Evolutionary conservation across 306 rosid genomes (phyloP), one percentile per base, ranked within the genome.

Genomic region (Sicyos baderoa): DNA sequence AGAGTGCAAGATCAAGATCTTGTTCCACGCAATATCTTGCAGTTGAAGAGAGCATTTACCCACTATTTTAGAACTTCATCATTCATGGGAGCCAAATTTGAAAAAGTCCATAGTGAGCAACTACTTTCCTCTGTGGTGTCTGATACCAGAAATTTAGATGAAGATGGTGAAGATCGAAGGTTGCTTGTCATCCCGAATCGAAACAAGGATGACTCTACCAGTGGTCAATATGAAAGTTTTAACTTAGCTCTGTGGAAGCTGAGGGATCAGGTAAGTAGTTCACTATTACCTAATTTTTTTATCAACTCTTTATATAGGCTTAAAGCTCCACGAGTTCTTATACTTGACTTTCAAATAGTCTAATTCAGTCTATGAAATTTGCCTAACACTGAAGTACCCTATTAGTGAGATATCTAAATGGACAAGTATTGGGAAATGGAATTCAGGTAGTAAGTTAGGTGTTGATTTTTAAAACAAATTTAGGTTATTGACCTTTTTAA

Each of bases 231-330:
- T 52, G 93, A 80, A 77, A 87, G 95, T 70, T 79, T 68, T 74
- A 61, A 71, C 74, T 77, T 81, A 65, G 81, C 87, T 21, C 80
- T 91, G 8, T 81, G 88, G 90, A 87, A 84, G 79, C 75, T 89
- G 79, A 84, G 97, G 48, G 95, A 91, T 76, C 86, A 85, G 97
- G 97, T 90, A 29, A 71, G n/a, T 54, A 16, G 45, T n/a, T 74
- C 62, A 40, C 14, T 18, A 18, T 17, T 9, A 37, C 10, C 69
- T n/a, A 17, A 1, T 29, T 40, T 9, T 44, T 17, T n/a, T 50
- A 49, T 64, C 9, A 29, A 13, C 42, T 29, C 6, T 15, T 29
- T 59, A 16, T 29, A 15, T 32, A 0, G 22, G 45, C 25, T 12
- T 57, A 15, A 59, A 59, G 5, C 22, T 59, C 21, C 0, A 6